These are phyloP conservation scores for Bipolaris bicolor DNA, from an alignment of 2,329 filamentous ascomycete species.

Conservation along the genomic window DNA sequence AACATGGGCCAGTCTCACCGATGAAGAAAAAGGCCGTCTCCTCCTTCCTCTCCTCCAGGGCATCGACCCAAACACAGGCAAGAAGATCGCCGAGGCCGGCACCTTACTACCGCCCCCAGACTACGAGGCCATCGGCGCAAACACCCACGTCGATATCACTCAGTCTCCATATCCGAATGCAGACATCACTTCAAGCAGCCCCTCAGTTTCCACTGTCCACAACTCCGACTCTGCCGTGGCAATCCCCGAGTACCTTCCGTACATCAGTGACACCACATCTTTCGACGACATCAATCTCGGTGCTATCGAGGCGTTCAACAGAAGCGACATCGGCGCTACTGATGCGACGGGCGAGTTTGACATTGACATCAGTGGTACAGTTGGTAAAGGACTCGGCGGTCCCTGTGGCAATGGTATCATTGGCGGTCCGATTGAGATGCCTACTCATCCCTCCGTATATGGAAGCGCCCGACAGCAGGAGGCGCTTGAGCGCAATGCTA, in stretches of 20 bases:
- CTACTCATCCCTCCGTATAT: not conserved
- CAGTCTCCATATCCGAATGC: not conserved
- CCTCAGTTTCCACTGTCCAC: not conserved
- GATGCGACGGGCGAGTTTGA: not conserved
- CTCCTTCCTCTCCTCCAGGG: slow-evolving; percentile 28
- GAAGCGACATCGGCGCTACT: not conserved
- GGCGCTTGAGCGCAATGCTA: slow-evolving; percentile 24
- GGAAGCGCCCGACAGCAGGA: slow-evolving; percentile 25
- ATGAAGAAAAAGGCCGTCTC: slow-evolving; percentile 26
- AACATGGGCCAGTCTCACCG: slow-evolving; percentile 16
- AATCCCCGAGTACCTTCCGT: not conserved
- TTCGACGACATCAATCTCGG: not conserved
- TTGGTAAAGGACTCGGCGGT: not conserved
- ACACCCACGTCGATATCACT: not conserved
- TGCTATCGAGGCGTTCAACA: not conserved
- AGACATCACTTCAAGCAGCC: not conserved
- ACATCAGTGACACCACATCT: not conserved
- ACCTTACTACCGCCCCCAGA: not conserved
- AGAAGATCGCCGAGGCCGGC: not conserved
- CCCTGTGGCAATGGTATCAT: slow-evolving; percentile 5
- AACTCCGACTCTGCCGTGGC: not conserved
- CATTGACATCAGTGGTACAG: not conserved
- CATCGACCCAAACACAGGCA: slow-evolving; percentile 23
- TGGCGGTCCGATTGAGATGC: not conserved
- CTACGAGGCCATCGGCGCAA: slow-evolving; percentile 8